phyloP scores from a whole-genome alignment of 2,329 filamentous ascomycete genomes.

The Emmonsiellopsis sp. region DNA sequence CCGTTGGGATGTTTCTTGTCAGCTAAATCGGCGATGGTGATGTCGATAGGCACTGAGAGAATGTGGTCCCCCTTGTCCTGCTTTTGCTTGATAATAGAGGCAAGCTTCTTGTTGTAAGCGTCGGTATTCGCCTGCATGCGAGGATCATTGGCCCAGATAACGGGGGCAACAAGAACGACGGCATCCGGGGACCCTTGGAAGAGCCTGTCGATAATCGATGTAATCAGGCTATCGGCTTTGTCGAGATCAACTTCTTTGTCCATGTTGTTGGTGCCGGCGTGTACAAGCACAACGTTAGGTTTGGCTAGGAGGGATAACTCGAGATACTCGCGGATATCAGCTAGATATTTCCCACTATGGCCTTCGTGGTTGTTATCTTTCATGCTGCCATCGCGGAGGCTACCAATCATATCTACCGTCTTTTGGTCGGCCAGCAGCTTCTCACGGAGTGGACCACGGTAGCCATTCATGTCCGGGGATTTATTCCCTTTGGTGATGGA shows the following conservation, averaged over 20 bases:
- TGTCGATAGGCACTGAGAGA: neutral
- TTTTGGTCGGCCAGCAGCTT: neutral
- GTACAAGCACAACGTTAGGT: conserved; percentile 2
- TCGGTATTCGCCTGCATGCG: neutral
- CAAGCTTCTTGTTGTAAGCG: neutral
- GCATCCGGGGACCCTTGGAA: neutral
- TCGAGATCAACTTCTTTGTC: neutral
- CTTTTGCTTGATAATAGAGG: neutral
- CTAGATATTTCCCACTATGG: neutral
- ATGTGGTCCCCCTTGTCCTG: neutral
- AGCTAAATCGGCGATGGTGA: neutral
- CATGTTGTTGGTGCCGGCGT: conserved; percentile 3
- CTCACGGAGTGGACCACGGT: neutral
- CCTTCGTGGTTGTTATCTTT: neutral
- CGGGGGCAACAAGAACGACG: neutral
- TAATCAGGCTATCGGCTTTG: neutral
- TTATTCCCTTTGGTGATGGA: neutral
- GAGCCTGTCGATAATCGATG: neutral
- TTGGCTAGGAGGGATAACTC: neutral
- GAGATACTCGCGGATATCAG: neutral
- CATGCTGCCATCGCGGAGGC: neutral
- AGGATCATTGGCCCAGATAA: neutral
- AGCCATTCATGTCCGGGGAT: neutral
- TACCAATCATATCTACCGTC: neutral
- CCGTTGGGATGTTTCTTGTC: conserved; percentile 2